phyloP scores from a whole-genome alignment of 176 grass and related monocot genomes.

The Zoysia japonica region DNA sequence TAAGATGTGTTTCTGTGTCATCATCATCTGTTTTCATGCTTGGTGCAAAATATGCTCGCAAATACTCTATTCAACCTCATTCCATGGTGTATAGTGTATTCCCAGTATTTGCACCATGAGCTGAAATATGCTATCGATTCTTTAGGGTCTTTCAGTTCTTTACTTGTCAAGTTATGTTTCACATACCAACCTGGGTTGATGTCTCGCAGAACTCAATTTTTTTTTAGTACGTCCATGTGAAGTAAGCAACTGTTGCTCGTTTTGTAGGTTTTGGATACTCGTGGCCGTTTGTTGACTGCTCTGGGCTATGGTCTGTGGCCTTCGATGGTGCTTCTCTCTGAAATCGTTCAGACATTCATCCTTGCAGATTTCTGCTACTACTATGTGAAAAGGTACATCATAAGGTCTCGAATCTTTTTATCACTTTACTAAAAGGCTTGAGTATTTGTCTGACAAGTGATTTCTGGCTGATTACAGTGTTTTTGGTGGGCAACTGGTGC shows the following conservation, averaged over 20 bases:
- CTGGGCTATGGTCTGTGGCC: constrained; percentile 93
- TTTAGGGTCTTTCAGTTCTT: neutral
- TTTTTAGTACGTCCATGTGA: neutral
- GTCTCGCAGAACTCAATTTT: neutral
- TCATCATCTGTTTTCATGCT: neutral
- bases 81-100: neutral
- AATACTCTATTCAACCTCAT: neutral
- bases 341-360: constrained; percentile 98
- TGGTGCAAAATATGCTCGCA: neutral
- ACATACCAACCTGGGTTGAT: neutral
- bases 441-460: neutral
- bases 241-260: neutral
- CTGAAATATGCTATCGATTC: neutral
- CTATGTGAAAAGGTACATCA: constrained; percentile 83
- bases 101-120: neutral
- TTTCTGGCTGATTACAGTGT: constrained; percentile 43
- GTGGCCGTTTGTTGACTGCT: constrained; percentile 78
- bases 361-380: constrained; percentile 99
- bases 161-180: neutral
- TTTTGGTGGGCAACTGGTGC: constrained; percentile 82
- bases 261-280: constrained; percentile 89
- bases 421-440: neutral
- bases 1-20: neutral
- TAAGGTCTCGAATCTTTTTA: neutral
- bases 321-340: constrained; percentile 85